A percentile compares a stretch with the other conserved stretches of the same genome.
Conservation (phyloP, 768 basidiomycete genomes). For the Trametes cubensis region DNA sequence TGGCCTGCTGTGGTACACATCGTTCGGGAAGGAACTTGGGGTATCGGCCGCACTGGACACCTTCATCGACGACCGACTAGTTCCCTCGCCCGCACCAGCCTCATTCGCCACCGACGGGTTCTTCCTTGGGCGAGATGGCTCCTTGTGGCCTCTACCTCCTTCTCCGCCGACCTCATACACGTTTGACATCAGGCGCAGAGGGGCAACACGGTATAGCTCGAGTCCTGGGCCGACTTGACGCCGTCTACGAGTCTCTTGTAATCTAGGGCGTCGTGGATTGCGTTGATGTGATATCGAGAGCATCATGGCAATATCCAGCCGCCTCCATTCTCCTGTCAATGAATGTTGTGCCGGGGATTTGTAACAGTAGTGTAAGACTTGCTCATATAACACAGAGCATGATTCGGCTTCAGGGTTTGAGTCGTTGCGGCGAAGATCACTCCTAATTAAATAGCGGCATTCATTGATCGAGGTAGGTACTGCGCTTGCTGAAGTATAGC, state of each 20-base stretch:
- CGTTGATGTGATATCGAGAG: neutral
- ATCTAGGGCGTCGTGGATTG: too few species aligned
- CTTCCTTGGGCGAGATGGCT: neutral
- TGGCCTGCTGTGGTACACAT: slow-evolving; percentile 8
- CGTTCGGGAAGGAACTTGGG: slow-evolving; percentile 5
- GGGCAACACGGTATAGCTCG: neutral
- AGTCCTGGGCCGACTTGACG: neutral
- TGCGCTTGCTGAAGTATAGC: too few species aligned
- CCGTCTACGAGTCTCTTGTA: too few species aligned
- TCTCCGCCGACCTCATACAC: neutral
- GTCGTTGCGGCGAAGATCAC: too few species aligned
- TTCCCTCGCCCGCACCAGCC: neutral
- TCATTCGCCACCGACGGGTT: neutral
- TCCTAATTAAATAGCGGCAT: too few species aligned
- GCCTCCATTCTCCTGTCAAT: neutral
- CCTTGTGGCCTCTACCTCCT: neutral
- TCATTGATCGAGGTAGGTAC: too few species aligned
- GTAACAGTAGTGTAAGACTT: neutral
- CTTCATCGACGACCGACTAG: neutral
- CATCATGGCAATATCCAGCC: neutral
- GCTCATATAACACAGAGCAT: neutral
- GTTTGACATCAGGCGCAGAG: neutral
- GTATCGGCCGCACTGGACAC: neutral
- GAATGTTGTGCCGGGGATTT: neutral
- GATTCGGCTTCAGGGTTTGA: neutral